Evolutionary conservation across 495 filamentous ascomycete genomes (phyloP).

Genomic region (Lasiosphaeria hispida): DNA sequence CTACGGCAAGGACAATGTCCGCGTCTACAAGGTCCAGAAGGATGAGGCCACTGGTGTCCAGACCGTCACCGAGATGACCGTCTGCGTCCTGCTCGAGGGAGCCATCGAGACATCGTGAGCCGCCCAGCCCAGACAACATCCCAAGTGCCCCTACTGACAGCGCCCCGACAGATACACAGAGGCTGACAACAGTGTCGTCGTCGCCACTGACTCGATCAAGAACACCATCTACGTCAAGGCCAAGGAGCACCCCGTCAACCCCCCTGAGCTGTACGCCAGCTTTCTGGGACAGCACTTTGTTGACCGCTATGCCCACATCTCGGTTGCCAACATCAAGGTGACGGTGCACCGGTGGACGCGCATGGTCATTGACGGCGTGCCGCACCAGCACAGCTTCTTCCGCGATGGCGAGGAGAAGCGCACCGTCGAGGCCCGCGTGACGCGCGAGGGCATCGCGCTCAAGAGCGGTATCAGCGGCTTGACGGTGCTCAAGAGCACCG

Average conservation of each 20-base stretch:
- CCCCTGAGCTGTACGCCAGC: slow-evolving; percentile 88
- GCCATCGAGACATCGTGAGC: slow-evolving; percentile 83
- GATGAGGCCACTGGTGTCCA: slow-evolving; percentile 73
- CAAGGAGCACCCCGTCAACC: slow-evolving; percentile 88
- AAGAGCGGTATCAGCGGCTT: slow-evolving; percentile 70
- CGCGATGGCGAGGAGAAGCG: slow-evolving; percentile 87
- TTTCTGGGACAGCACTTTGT: slow-evolving; percentile 85
- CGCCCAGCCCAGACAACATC: not conserved
- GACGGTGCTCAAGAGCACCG: slow-evolving; percentile 94
- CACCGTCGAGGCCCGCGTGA: slow-evolving; percentile 62
- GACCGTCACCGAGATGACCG: slow-evolving; percentile 90
- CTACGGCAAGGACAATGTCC: slow-evolving; percentile 98
- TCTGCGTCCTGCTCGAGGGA: slow-evolving; percentile 85
- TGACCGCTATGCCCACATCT: slow-evolving; percentile 83
- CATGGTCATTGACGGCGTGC: slow-evolving; percentile 79
- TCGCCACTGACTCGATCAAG: slow-evolving; percentile 97
- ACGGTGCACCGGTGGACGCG: slow-evolving; percentile 89
- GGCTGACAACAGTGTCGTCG: slow-evolving; percentile 92
- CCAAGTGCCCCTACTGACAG: not conserved
- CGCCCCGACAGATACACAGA: slow-evolving; percentile 68
- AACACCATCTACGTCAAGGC: slow-evolving; percentile 94
- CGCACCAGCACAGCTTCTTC: slow-evolving; percentile 95
- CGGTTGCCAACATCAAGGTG: slow-evolving; percentile 74
- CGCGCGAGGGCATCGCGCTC: slow-evolving; percentile 64
- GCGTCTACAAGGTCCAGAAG: slow-evolving; percentile 87